phyloP scores from a whole-genome alignment of 2,329 filamentous ascomycete species.

The Arachnomyces sp. region DNA sequence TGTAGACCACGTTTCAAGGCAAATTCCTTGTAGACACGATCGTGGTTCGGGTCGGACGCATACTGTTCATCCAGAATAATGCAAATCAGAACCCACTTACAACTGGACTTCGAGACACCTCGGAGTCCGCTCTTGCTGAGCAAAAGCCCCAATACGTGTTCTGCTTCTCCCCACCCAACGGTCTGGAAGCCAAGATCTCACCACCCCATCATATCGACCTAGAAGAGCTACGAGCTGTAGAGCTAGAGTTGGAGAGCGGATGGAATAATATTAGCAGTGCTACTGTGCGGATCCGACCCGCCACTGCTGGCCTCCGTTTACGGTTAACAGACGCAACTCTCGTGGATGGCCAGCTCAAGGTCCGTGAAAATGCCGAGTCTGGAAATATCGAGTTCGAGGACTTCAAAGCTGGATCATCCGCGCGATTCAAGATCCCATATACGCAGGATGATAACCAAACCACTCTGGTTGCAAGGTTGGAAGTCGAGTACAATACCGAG shows the following conservation, averaged over 20 bases:
- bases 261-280: slow-evolving; percentile 56
- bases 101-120: slow-evolving; percentile 26
- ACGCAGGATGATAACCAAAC: slow-evolving; percentile 69
- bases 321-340: slow-evolving; percentile 44
- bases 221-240: slow-evolving; percentile 67
- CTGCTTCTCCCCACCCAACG: slow-evolving; percentile 62
- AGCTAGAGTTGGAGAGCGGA: slow-evolving; percentile 63
- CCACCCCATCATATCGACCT: slow-evolving; percentile 67
- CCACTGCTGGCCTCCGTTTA: slow-evolving; percentile 52
- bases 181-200: slow-evolving; percentile 59
- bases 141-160: slow-evolving; percentile 55
- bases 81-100: slow-evolving; percentile 23
- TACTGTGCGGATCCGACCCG: slow-evolving; percentile 47
- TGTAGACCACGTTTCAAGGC: slow-evolving; percentile 46
- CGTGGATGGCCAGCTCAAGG: slow-evolving; percentile 32
- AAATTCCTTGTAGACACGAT: slow-evolving; percentile 68
- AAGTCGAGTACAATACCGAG: slow-evolving; percentile 63
- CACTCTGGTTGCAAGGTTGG: slow-evolving; percentile 65
- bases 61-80: slow-evolving; percentile 28
- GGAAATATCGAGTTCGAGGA: slow-evolving; percentile 39
- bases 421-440: slow-evolving; percentile 61
- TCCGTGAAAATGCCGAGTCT: slow-evolving; percentile 36
- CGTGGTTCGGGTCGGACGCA: slow-evolving; percentile 43
- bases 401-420: slow-evolving; percentile 23
- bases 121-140: slow-evolving; percentile 21